A percentile compares a stretch with the other conserved stretches of the same genome.
phyloP scores from a whole-genome alignment of 257 asterid genomes.

The Handroanthus guayacan region DNA sequence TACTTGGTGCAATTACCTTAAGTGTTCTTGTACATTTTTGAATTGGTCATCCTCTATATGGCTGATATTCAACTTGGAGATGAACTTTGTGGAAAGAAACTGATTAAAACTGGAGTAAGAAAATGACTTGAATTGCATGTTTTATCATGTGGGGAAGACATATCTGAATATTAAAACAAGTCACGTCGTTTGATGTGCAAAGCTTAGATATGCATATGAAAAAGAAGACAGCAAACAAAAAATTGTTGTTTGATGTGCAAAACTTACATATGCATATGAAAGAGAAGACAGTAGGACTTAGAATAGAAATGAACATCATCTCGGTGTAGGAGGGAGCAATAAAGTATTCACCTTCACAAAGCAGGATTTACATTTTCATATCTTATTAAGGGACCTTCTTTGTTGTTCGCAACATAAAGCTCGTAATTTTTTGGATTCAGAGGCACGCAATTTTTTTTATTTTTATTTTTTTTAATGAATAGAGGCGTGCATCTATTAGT shows the following conservation, averaged over 20 bases:
- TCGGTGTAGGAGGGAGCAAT: not conserved
- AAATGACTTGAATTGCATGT: not conserved
- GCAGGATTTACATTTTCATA: not conserved
- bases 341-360: not conserved
- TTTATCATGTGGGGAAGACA: not conserved
- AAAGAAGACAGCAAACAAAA: not conserved
- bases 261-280: not conserved
- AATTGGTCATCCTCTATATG: conserved; percentile 11
- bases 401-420: not conserved
- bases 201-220: not conserved
- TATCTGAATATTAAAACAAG: not conserved
- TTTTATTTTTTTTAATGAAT: too few species aligned
- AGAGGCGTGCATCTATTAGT: not conserved
- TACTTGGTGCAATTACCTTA: not conserved
- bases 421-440: too few species aligned
- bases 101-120: not conserved
- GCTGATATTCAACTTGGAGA: conserved; percentile 1
- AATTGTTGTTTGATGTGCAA: not conserved
- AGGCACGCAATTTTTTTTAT: too few species aligned
- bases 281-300: not conserved
- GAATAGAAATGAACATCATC: not conserved
- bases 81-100: not conserved
- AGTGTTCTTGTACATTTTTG: not conserved
- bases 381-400: not conserved
- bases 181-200: not conserved